Evolutionary conservation across 352 stramenopile genomes (phyloP).

Genomic region (Aphanomyces astaci): DNA sequence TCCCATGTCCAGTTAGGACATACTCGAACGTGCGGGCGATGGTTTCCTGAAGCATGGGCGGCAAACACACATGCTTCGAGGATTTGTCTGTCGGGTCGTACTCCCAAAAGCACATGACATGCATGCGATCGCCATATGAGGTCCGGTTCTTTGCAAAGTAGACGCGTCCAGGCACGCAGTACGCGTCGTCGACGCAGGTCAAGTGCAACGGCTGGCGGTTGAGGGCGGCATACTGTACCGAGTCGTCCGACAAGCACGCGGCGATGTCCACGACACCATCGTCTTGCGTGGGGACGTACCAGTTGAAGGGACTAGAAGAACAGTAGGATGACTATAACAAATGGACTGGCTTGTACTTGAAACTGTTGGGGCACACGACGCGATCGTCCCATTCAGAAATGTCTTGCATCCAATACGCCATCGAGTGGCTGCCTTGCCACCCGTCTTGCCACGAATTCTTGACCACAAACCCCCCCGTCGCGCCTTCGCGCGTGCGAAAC

Average conservation of each 20-base stretch:
- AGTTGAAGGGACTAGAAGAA: slow-evolving; percentile 14
- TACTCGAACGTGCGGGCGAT: slow-evolving; percentile 45
- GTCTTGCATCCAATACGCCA: slow-evolving; percentile 66
- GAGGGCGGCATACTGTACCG: slow-evolving; percentile 43
- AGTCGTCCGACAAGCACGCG: slow-evolving; percentile 47
- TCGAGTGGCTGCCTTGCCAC: slow-evolving; percentile 53
- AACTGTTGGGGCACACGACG: slow-evolving; percentile 62
- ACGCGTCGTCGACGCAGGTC: slow-evolving; percentile 44
- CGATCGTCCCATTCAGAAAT: slow-evolving; percentile 62
- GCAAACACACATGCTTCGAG: slow-evolving; percentile 51
- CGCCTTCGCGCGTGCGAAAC: slow-evolving; percentile 50
- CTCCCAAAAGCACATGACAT: slow-evolving; percentile 63
- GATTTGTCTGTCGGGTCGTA: slow-evolving; percentile 38
- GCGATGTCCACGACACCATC: slow-evolving; percentile 29
- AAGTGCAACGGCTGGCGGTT: slow-evolving; percentile 56
- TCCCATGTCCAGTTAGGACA: not conserved
- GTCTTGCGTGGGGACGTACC: slow-evolving; percentile 13
- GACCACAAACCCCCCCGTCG: slow-evolving; percentile 57
- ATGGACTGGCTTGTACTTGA: too few species aligned
- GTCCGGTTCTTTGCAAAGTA: slow-evolving; percentile 64
- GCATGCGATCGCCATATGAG: slow-evolving; percentile 53
- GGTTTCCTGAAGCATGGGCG: slow-evolving; percentile 46
- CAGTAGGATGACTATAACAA: too few species aligned
- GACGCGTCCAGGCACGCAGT: slow-evolving; percentile 22
- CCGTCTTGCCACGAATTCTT: slow-evolving; percentile 75